Base-by-base conservation (phyloP, 306 rosid species). In the Vigna hirtella region DNA sequence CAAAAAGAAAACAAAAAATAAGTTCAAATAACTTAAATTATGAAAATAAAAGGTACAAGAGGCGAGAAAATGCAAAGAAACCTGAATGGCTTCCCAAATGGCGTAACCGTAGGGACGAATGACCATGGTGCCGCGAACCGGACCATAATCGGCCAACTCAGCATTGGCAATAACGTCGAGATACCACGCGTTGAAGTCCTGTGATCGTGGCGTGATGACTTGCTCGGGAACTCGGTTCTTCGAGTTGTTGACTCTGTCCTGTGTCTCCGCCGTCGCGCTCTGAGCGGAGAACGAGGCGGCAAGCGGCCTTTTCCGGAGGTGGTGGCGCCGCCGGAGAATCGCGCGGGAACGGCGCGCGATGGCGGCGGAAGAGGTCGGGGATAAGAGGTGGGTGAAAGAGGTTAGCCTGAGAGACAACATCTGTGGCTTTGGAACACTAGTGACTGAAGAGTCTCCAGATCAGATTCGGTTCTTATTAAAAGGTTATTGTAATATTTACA, bases 61-160 rank as follows among this genome's bases (percentile, higher is more conserved):
- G 15, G n/a, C 42, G 7, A 40, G 58, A 75, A 52, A 68, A 1
- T 26, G 58, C 49, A 34, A 20, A 38, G 9, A 65, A 75, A 90
- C 98, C 97, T 94, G 98, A 86, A 92, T 92, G 14, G 98, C 90
- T 76, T 95, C 98, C 98, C 98, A 95, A 65, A 95, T 92, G 55
- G 98, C 93, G 55, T 95, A 95, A 56, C 98, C 98, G 73, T 95
- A 95, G 36, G 99, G 99, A 42, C 98, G 97, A 84, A 94, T 92
- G 66, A 95, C 98, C 98, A 95, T 92, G 53, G 98, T 95, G 11
- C 98, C 98, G 10, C 98, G 92, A 62, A 95, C 98, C n/a, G 98
- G 98, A 67, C 98, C 98, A 43, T 95, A 95, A 81, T 95, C 99
- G 0, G 99, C 99, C 12, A 95, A 93, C 89, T 91, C 96, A 2